Evolutionary conservation across 192 early-diverging fungal species (phyloP).

Genomic region (Coemansia sp.): DNA sequence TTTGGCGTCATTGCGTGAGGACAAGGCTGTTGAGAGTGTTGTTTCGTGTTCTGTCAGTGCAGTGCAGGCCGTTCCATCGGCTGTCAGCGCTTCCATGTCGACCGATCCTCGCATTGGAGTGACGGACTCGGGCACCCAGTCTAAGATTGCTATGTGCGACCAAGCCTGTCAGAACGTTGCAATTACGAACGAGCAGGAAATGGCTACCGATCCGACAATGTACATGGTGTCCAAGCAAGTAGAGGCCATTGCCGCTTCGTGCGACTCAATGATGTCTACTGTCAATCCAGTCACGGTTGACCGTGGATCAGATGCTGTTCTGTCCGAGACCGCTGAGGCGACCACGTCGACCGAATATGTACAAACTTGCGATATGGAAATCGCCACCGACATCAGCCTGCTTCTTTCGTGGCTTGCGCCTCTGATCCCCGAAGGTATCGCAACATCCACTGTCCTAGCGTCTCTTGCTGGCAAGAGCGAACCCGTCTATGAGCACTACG

Average conservation of each 20-base stretch:
- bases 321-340: slow-evolving; percentile 1
- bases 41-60: neutral
- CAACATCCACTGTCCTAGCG: slow-evolving; percentile 20
- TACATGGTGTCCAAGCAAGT: slow-evolving; percentile 12
- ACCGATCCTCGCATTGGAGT: slow-evolving; percentile 24
- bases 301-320: slow-evolving; percentile 22
- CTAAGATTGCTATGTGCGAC: slow-evolving; percentile 1
- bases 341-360: slow-evolving; percentile 5
- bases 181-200: neutral
- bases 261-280: slow-evolving; percentile 25
- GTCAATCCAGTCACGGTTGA: slow-evolving; percentile 17
- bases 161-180: slow-evolving; percentile 9
- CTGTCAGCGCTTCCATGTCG: neutral
- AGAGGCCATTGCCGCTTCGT: slow-evolving; percentile 11
- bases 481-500: slow-evolving; percentile 39
- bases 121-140: slow-evolving; percentile 4
- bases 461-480: slow-evolving; percentile 39
- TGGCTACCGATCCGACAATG: slow-evolving; percentile 28
- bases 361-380: slow-evolving; percentile 16
- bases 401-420: slow-evolving; percentile 43
- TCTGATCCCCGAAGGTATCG: slow-evolving; percentile 34
- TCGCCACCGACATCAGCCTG: slow-evolving; percentile 21
- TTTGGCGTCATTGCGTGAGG: slow-evolving; percentile 1
- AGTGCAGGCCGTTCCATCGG: slow-evolving; percentile 14
- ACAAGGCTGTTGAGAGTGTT: slow-evolving; percentile 13